Conservation (phyloP, 2,329 filamentous ascomycete species). For the Ophiostoma populinum region DNA sequence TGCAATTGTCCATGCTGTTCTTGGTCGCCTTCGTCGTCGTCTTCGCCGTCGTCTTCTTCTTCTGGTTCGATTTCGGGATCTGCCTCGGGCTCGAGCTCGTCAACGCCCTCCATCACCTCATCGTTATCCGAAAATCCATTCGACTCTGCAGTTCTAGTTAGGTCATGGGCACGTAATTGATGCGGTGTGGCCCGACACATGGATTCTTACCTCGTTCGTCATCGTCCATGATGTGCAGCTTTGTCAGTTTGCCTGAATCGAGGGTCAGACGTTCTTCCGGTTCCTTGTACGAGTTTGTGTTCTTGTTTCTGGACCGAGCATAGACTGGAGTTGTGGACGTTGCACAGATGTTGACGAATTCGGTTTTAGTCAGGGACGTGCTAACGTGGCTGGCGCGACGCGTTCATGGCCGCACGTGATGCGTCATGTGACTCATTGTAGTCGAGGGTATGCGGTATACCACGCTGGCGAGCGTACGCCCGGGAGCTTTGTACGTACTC, state of each 20-base stretch:
- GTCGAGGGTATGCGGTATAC: too few species aligned
- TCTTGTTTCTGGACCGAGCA: too few species aligned
- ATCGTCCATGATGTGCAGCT: slow-evolving; percentile 14
- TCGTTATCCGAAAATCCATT: slow-evolving; percentile 33
- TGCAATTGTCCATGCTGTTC: slow-evolving; percentile 7
- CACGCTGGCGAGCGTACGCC: too few species aligned
- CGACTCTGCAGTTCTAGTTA: slow-evolving; percentile 15
- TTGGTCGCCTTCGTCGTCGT: slow-evolving; percentile 23
- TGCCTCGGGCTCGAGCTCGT: slow-evolving; percentile 18
- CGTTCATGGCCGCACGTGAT: not conserved
- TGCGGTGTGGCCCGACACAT: too few species aligned
- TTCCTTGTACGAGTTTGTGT: not conserved
- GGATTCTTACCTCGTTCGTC: slow-evolving; percentile 17
- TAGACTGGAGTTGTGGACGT: too few species aligned
- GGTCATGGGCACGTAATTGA: not conserved
- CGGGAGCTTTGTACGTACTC: too few species aligned
- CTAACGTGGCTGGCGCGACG: too few species aligned
- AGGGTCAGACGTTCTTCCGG: too few species aligned
- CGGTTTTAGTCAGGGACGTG: too few species aligned
- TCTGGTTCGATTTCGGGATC: slow-evolving; percentile 19
- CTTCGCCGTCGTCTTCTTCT: slow-evolving; percentile 23
- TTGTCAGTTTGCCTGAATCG: not conserved
- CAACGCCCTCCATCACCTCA: slow-evolving; percentile 36
- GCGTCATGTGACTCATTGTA: not conserved
- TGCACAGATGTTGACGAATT: too few species aligned